Evolutionary conservation across 345 rosid species (phyloP), one percentile per base, ranked within the genome.

Genomic region (Hypericum perforatum): DNA sequence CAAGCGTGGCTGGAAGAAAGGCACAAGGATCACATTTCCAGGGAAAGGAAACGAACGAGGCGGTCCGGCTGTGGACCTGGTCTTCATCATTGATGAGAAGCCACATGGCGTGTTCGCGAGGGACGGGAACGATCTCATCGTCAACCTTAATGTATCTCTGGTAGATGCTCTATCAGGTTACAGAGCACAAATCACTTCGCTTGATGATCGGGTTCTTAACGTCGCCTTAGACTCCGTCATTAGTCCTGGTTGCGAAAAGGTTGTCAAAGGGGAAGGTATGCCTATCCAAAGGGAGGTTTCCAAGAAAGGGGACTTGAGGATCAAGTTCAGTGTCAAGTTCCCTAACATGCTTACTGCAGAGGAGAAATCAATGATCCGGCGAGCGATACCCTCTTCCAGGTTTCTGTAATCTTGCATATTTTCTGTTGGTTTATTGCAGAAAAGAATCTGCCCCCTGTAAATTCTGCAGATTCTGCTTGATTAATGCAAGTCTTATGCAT

Each of bases 1-100:
- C 68, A 86, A 79, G 77, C 90, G 84, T 0, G 95, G 97, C 16
- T 84, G 95, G 90, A 86, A 86, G 67, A 89, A 83, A 69, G 95
- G 97, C 39, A 86, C 94, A 9, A 90, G 82, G 67, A 76, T 86
- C 39, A 90, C 90, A 2, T 90, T 84, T 64, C 78, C 76, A 1
- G 80, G 73, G 55, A 90, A 86, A 65, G 97, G 97, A 44, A 79
- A 84, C 43, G 90, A 86, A 60, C 77, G 78, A 0, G 89, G 86
- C n/a, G 52, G 75, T 56, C 61, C 76, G 48, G 82, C 97, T 13
- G 71, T 90, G 0, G 90, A 89, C 53, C 81, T 89, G 0, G 63
- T 83, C 39, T 86, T 89, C 70, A 80, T 86, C 12, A 63, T 89
- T 5, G 95, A 89, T 5, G 97, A 89, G 76, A 89, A 86, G 74